phyloP scores from a whole-genome alignment of 1,284 basidiomycete genomes.

The Bjerkandera adusta region DNA sequence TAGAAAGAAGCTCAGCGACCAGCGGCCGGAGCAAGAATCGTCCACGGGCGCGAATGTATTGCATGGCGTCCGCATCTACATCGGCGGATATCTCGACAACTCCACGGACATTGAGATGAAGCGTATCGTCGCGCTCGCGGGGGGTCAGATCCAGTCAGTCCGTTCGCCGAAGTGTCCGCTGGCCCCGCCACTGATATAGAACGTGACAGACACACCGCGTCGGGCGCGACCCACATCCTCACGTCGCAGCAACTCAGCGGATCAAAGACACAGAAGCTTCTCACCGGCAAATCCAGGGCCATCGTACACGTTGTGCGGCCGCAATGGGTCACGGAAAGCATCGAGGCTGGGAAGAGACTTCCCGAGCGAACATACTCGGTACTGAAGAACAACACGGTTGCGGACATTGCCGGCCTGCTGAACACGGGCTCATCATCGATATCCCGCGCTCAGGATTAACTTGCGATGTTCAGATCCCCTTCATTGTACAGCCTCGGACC shows the following conservation, averaged over 20 bases:
- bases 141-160: slow-evolving; percentile 51
- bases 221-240: slow-evolving; percentile 67
- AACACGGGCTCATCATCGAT: too few species aligned
- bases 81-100: slow-evolving; percentile 62
- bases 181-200: not conserved
- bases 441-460: too few species aligned
- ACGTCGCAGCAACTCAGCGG: slow-evolving; percentile 66
- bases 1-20: slow-evolving; percentile 48
- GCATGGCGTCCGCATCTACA: slow-evolving; percentile 48
- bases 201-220: slow-evolving; percentile 43
- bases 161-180: not conserved
- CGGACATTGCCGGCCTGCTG: too few species aligned
- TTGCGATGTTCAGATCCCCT: too few species aligned
- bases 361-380: slow-evolving; percentile 56
- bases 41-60: slow-evolving; percentile 35
- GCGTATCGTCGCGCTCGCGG: slow-evolving; percentile 52
- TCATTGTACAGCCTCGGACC: too few species aligned
- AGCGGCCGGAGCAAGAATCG: slow-evolving; percentile 30
- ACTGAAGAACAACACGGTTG: slow-evolving; percentile 36
- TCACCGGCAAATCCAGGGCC: slow-evolving; percentile 45
- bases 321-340: slow-evolving; percentile 70
- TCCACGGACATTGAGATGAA: slow-evolving; percentile 79
- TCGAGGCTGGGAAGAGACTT: slow-evolving; percentile 51
- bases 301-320: slow-evolving; percentile 61
- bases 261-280: slow-evolving; percentile 59